A percentile compares a stretch with the other conserved stretches of the same genome.
Conservation (phyloP, 192 early-diverging fungal species). For the Coemansia sp. region DNA sequence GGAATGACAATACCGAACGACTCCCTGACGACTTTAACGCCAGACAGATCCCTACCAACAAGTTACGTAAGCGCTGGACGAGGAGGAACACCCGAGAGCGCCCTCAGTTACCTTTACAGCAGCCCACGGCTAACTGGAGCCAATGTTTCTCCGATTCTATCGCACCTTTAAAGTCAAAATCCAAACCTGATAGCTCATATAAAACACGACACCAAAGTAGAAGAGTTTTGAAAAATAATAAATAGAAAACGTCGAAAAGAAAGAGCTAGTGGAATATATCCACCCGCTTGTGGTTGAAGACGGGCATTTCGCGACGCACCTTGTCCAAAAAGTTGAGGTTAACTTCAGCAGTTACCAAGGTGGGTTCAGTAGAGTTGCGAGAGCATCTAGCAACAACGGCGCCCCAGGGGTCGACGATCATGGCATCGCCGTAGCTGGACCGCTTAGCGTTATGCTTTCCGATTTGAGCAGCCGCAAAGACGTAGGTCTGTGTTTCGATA, state of each 20-base stretch:
- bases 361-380: constrained; percentile 57
- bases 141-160: background rate
- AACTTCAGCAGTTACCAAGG: constrained; percentile 66
- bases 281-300: constrained; percentile 67
- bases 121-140: background rate
- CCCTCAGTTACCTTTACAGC: constrained; percentile 19
- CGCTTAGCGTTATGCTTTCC: constrained; percentile 75
- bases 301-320: constrained; percentile 74
- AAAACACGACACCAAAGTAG: background rate
- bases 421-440: constrained; percentile 75
- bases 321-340: constrained; percentile 64
- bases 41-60: background rate
- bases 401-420: constrained; percentile 90
- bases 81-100: background rate
- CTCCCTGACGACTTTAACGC: background rate
- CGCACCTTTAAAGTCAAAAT: constrained; percentile 1
- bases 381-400: constrained; percentile 67
- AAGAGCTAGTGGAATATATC: constrained; percentile 57
- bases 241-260: constrained; percentile 4
- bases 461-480: constrained; percentile 78
- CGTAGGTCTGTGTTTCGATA: constrained; percentile 84
- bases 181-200: background rate
- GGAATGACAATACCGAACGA: background rate
- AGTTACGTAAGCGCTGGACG: background rate
- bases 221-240: constrained; percentile 3